These are phyloP conservation scores for Rhodotorula sphaerocarpa DNA, from an alignment of 768 basidiomycete species.

Conservation along the genomic window DNA sequence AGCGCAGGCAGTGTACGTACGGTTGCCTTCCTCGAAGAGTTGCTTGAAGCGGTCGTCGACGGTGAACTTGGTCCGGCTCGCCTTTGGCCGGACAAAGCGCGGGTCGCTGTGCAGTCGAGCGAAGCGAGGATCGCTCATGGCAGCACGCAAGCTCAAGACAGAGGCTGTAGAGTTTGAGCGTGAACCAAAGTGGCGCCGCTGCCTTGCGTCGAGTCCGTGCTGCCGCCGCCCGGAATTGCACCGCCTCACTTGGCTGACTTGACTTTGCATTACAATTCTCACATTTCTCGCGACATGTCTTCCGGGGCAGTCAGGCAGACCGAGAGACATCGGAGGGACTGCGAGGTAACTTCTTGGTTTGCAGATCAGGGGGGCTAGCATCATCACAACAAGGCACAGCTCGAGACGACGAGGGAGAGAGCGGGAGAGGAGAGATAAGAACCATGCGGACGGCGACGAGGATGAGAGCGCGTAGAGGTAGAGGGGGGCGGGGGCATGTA, in stretches of 20 bases:
- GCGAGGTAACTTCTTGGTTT: too few species aligned
- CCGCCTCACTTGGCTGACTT: too few species aligned
- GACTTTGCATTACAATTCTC: too few species aligned
- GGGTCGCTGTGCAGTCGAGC: constrained; percentile 80
- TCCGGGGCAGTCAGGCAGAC: too few species aligned
- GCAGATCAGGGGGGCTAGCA: too few species aligned
- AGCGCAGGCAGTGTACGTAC: background rate
- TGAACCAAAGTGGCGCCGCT: background rate
- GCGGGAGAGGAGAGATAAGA: too few species aligned
- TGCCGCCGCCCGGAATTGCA: too few species aligned
- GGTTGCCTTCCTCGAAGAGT: constrained; percentile 51
- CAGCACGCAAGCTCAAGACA: too few species aligned
- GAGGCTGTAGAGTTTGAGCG: background rate
- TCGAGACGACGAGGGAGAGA: background rate
- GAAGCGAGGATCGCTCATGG: constrained; percentile 64
- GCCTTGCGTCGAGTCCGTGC: too few species aligned
- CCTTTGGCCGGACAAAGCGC: constrained; percentile 77
- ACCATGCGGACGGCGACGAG: background rate
- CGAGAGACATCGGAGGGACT: too few species aligned
- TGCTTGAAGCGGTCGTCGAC: constrained; percentile 86
- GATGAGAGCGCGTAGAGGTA: background rate
- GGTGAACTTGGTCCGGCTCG: constrained; percentile 68
- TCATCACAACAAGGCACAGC: too few species aligned
- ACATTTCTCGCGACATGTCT: too few species aligned
- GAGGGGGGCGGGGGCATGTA: background rate